A percentile compares a stretch with the other conserved stretches of the same genome.
phyloP scores from a whole-genome alignment of 495 filamentous ascomycete genomes.

The Aspergillus mulundensis region DNA sequence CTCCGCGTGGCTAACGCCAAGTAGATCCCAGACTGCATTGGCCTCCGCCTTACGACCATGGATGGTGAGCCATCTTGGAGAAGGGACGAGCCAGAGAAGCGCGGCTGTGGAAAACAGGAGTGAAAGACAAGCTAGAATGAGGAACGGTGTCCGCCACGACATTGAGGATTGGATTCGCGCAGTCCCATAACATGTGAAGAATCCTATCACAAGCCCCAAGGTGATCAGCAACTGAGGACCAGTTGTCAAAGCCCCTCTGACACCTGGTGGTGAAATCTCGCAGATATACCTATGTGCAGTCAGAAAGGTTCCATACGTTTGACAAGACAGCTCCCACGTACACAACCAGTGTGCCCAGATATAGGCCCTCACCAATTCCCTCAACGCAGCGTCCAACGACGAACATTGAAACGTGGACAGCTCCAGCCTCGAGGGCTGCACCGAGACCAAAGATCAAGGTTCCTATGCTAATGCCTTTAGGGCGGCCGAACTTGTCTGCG shows the following conservation, averaged over 20 bases:
- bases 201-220: constrained; percentile 50
- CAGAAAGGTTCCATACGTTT: not conserved
- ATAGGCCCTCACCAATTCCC: constrained; percentile 58
- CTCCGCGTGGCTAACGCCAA: constrained; percentile 48
- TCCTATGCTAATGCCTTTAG: constrained; percentile 49
- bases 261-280: constrained; percentile 54
- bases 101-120: constrained; percentile 35
- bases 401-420: constrained; percentile 49
- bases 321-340: constrained; percentile 9
- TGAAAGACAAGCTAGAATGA: constrained; percentile 40
- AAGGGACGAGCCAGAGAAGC: constrained; percentile 37
- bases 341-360: constrained; percentile 53
- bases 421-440: constrained; percentile 46
- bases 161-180: constrained; percentile 46
- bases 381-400: constrained; percentile 51
- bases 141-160: constrained; percentile 55
- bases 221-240: constrained; percentile 53
- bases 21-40: constrained; percentile 33
- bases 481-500: constrained; percentile 56
- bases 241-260: constrained; percentile 50
- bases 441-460: constrained; percentile 53
- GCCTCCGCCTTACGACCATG: constrained; percentile 37
- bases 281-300: constrained; percentile 46
- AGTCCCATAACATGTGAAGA: constrained; percentile 61
- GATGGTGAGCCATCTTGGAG: constrained; percentile 48